Percentiles rank a stretch among this genome's conserved stretches.
Conservation (phyloP, 176 grass and related monocot species). For the Luzula sylvatica region DNA sequence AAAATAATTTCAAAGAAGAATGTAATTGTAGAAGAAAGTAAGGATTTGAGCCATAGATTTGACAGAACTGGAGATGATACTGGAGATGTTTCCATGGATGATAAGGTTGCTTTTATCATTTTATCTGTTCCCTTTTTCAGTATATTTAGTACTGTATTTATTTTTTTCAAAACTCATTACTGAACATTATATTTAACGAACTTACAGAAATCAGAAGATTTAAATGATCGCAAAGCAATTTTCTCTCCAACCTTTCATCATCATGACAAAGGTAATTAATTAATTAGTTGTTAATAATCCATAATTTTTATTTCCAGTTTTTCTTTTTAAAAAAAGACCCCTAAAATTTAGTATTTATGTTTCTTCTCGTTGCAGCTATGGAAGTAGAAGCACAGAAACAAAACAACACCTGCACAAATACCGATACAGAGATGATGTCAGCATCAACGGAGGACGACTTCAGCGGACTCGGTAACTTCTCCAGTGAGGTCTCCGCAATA, state of each 20-base stretch:
- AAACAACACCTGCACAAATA: constrained; percentile 21
- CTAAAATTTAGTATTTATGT: not conserved
- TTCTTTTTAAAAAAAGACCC: too few species aligned
- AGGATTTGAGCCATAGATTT: constrained; percentile 6
- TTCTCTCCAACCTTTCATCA: constrained; percentile 85
- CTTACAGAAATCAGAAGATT: constrained; percentile 32
- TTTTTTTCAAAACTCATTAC: too few species aligned
- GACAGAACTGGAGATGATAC: not conserved
- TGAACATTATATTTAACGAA: constrained; percentile 10
- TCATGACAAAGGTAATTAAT: constrained; percentile 46
- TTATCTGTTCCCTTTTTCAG: not conserved
- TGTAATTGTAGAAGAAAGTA: constrained; percentile 8
- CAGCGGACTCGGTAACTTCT: constrained; percentile 65
- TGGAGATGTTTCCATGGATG: constrained; percentile 11
- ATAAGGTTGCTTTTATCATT: constrained; percentile 1
- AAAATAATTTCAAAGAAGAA: constrained; percentile 6
- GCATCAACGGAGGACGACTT: constrained; percentile 43
- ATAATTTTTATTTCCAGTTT: too few species aligned
- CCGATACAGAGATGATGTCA: constrained; percentile 15
- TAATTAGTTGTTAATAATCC: constrained; percentile 31
- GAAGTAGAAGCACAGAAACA: constrained; percentile 14
- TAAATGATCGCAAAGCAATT: constrained; percentile 34
- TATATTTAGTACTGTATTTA: too few species aligned
- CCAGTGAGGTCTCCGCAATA: constrained; percentile 83
- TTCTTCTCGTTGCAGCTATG: not conserved